A percentile compares a stretch with the other conserved stretches of the same genome.
Evolutionary conservation across 345 rosid species (phyloP).

Genomic region (Populus pruinosa): DNA sequence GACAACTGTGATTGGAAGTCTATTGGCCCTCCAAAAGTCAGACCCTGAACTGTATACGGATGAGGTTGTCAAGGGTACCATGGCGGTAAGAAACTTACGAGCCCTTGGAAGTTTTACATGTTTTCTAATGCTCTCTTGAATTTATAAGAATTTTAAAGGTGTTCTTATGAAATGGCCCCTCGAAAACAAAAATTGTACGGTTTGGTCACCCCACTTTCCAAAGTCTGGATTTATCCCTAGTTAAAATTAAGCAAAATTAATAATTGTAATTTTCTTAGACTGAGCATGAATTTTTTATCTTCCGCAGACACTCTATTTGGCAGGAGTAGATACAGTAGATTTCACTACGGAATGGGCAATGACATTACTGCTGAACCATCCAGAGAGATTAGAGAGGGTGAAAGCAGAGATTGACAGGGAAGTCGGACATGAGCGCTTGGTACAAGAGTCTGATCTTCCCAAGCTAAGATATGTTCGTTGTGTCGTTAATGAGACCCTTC

Average conservation of each 20-base stretch:
- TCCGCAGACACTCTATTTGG: conserved; percentile 16
- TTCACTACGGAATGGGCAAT: conserved; percentile 35
- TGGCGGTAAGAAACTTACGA: not conserved
- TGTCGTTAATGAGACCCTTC: conserved; percentile 19
- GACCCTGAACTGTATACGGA: conserved; percentile 19
- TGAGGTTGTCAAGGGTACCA: conserved; percentile 13
- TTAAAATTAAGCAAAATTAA: no score
- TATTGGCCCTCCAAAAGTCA: conserved; percentile 15
- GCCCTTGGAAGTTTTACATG: no score
- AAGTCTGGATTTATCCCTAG: no score
- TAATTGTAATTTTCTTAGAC: no score
- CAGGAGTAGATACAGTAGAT: conserved; percentile 31
- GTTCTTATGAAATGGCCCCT: no score
- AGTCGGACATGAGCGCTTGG: conserved; percentile 15
- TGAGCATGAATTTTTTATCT: no score
- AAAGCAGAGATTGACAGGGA: conserved; percentile 17
- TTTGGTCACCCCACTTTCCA: no score
- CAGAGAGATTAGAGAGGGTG: conserved; percentile 11
- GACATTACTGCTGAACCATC: conserved; percentile 38
- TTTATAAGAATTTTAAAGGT: no score
- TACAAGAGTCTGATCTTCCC: conserved; percentile 24
- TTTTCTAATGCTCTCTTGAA: no score
- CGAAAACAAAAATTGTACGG: no score
- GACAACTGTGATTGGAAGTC: conserved; percentile 8
- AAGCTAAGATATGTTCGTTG: conserved; percentile 21